These are phyloP conservation scores for Blastobotrys serpentis DNA, from an alignment of 1,139 yeast species.

Conservation along the genomic window DNA sequence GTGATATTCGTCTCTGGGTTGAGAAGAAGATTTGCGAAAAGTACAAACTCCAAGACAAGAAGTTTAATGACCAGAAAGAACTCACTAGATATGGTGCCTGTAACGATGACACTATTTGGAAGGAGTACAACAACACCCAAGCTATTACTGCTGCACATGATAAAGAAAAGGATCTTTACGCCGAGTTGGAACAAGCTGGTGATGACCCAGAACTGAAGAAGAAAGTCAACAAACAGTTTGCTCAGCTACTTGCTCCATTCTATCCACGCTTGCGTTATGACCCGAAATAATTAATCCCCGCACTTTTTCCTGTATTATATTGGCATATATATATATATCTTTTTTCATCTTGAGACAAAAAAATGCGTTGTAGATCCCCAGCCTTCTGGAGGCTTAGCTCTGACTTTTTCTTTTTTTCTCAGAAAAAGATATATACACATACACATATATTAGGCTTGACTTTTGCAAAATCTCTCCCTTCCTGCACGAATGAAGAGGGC, in stretches of 20 bases:
- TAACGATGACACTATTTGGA: conserved; percentile 26
- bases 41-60: conserved; percentile 21
- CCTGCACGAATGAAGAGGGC: no score
- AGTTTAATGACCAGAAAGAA: conserved; percentile 21
- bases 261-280: conserved; percentile 24
- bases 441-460: no score
- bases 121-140: conserved; percentile 26
- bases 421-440: no score
- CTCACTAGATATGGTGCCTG: conserved; percentile 34
- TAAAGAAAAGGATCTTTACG: conserved; percentile 28
- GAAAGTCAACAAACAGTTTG: conserved; percentile 18
- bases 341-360: background rate
- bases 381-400: no score
- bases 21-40: conserved; percentile 24
- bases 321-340: conserved; percentile 8
- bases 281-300: conserved; percentile 16
- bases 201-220: conserved; percentile 13
- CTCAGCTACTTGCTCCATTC: conserved; percentile 18
- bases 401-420: no score
- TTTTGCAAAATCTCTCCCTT: no score
- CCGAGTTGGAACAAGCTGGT: conserved; percentile 16
- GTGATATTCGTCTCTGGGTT: conserved; percentile 30
- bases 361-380: no score
- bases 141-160: conserved; percentile 27
- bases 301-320: conserved; percentile 7